These are phyloP conservation scores for Agaricus subrufescens DNA, from an alignment of 768 basidiomycete genomes.

Conservation along the genomic window DNA sequence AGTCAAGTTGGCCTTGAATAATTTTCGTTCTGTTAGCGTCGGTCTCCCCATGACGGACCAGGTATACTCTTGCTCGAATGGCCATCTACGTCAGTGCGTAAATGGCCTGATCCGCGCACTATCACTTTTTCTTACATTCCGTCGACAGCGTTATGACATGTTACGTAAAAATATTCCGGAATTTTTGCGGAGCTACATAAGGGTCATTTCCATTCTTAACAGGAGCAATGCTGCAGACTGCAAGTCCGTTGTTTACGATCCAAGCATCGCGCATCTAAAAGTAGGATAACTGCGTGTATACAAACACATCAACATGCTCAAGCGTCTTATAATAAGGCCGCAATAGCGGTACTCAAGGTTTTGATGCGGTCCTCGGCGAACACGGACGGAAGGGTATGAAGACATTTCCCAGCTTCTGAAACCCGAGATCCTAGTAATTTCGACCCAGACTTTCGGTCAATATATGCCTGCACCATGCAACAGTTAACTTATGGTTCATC, in stretches of 20 bases:
- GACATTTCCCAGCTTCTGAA: slow-evolving; percentile 32
- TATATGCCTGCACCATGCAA: slow-evolving; percentile 39
- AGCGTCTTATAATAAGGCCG: slow-evolving; percentile 27
- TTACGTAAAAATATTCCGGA: slow-evolving; percentile 4
- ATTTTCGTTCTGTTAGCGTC: slow-evolving; percentile 57
- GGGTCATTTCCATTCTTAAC: too few species aligned
- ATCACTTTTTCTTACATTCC: too few species aligned
- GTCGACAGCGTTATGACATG: not conserved
- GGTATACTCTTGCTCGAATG: slow-evolving; percentile 41
- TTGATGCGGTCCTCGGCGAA: slow-evolving; percentile 60
- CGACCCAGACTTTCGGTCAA: slow-evolving; percentile 31
- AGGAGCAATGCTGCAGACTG: not conserved
- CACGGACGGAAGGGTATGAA: slow-evolving; percentile 33
- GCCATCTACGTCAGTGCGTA: not conserved
- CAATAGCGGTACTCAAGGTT: slow-evolving; percentile 46
- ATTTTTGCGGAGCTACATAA: not conserved
- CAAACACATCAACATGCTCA: too few species aligned
- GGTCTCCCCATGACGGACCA: slow-evolving; percentile 80
- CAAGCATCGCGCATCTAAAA: not conserved
- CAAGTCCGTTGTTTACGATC: not conserved
- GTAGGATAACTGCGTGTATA: not conserved
- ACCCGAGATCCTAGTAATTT: slow-evolving; percentile 35
- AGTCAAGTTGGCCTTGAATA: slow-evolving; percentile 76
- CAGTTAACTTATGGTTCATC: not conserved
- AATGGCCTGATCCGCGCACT: too few species aligned